These are phyloP conservation scores for Botrytis porri DNA, from an alignment of 2,329 filamentous ascomycete genomes.

Conservation along the genomic window DNA sequence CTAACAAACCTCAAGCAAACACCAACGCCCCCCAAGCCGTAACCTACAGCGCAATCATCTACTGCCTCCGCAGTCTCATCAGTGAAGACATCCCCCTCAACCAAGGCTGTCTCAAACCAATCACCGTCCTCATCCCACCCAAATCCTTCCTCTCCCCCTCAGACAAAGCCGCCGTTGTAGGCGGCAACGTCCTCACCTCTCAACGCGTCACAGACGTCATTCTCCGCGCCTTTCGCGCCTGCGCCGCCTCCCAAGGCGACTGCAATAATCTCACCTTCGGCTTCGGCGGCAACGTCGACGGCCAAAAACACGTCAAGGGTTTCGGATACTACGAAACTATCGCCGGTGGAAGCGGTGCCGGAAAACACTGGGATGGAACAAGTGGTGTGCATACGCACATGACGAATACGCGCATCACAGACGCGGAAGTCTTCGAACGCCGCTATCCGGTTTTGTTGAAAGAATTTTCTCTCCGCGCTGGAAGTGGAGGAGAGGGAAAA, in stretches of 20 bases:
- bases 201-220: conserved; percentile 84
- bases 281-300: conserved; percentile 64
- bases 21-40: conserved; percentile 80
- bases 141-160: conserved; percentile 72
- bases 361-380: conserved; percentile 69
- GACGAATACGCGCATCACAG: conserved; percentile 82
- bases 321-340: conserved; percentile 90
- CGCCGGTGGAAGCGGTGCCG: conserved; percentile 72
- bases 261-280: conserved; percentile 86
- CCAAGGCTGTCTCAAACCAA: conserved; percentile 77
- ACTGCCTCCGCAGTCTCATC: conserved; percentile 78
- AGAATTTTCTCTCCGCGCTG: conserved; percentile 62
- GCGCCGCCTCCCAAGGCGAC: conserved; percentile 75
- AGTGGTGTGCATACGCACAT: conserved; percentile 75
- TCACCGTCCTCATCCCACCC: conserved; percentile 69
- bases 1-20: conserved; percentile 48
- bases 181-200: conserved; percentile 76
- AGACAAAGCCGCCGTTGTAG: conserved; percentile 75
- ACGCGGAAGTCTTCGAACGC: conserved; percentile 73
- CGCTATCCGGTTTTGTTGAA: conserved; percentile 71
- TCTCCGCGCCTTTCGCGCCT: conserved; percentile 74
- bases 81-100: conserved; percentile 81
- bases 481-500: conserved; percentile 61
- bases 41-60: conserved; percentile 81
- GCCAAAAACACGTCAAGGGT: conserved; percentile 61